phyloP scores from a whole-genome alignment of 2,329 filamentous ascomycete genomes.

The Ilyonectria robusta region DNA sequence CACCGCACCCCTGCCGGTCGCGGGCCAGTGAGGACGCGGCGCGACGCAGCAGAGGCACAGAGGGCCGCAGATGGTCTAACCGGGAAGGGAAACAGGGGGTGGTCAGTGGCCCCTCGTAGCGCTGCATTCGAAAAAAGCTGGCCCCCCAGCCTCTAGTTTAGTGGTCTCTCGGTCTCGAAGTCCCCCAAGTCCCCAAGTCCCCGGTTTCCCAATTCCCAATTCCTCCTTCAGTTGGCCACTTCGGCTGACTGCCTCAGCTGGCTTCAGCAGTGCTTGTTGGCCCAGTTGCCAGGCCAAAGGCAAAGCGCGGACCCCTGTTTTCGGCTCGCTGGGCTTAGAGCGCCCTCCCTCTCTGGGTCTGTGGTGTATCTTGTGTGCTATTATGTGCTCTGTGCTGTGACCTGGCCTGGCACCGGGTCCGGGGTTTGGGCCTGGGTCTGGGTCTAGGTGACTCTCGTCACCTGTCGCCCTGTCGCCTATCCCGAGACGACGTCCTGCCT shows the following conservation, averaged over 20 bases:
- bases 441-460: slow-evolving; percentile 19
- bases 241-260: slow-evolving; percentile 3
- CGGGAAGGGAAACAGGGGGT: slow-evolving; percentile 36
- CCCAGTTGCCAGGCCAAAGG: slow-evolving; percentile 25
- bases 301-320: slow-evolving; percentile 26
- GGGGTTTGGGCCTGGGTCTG: slow-evolving; percentile 19
- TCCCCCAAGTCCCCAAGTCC: slow-evolving; percentile 9
- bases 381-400: slow-evolving; percentile 20
- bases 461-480: slow-evolving; percentile 26
- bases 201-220: neutral
- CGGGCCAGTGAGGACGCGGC: slow-evolving; percentile 39
- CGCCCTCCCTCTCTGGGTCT: slow-evolving; percentile 10
- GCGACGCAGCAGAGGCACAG: slow-evolving; percentile 31
- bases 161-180: slow-evolving; percentile 4
- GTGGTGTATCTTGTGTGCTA: neutral
- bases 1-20: slow-evolving; percentile 34
- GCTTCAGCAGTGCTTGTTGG: slow-evolving; percentile 13
- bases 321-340: slow-evolving; percentile 25
- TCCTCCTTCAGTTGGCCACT: slow-evolving; percentile 11
- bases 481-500: slow-evolving; percentile 20
- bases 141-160: slow-evolving; percentile 24
- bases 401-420: slow-evolving; percentile 12
- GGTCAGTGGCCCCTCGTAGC: slow-evolving; percentile 45
- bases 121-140: slow-evolving; percentile 21
- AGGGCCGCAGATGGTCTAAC: slow-evolving; percentile 35